Percentiles rank a stretch among this genome's conserved stretches.
Evolutionary conservation across 2,329 filamentous ascomycete species (phyloP).

Genomic region (Periconia sp.): DNA sequence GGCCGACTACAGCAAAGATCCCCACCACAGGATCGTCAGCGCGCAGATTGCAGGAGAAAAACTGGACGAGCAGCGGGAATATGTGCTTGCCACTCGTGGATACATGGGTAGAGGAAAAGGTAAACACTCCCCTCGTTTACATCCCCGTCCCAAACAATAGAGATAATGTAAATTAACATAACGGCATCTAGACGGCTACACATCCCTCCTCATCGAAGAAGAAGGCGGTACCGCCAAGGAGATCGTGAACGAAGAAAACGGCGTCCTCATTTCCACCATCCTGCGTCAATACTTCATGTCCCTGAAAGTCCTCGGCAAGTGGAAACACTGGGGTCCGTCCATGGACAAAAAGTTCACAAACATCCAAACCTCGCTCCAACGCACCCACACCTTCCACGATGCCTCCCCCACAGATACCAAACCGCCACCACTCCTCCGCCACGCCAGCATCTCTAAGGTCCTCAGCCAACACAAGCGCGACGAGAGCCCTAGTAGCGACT

Average conservation of each 20-base stretch:
- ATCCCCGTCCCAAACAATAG: background rate
- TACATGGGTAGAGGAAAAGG: conserved; percentile 85
- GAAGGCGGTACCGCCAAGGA: conserved; percentile 78
- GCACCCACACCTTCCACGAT: conserved; percentile 52
- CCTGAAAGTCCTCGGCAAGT: conserved; percentile 76
- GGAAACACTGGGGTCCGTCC: conserved; percentile 69
- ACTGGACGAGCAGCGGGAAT: conserved; percentile 64
- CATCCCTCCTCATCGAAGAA: conserved; percentile 70
- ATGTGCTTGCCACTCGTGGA: conserved; percentile 75
- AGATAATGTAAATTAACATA: conserved; percentile 4
- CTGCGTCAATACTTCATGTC: conserved; percentile 90
- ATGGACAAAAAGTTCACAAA: conserved; percentile 66
- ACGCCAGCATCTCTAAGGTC: conserved; percentile 16
- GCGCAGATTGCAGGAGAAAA: conserved; percentile 63
- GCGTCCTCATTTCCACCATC: conserved; percentile 82
- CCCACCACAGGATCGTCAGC: conserved; percentile 64
- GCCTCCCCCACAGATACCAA: conserved; percentile 30
- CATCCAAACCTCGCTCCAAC: conserved; percentile 64
- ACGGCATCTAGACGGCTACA: conserved; percentile 66
- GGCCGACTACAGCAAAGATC: conserved; percentile 65
- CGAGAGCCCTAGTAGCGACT: conserved; percentile 15
- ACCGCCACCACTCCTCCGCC: conserved; percentile 4
- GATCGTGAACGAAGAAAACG: conserved; percentile 82
- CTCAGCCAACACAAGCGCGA: conserved; percentile 7
- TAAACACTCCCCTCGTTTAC: background rate